Percentiles rank a stretch among this genome's conserved stretches.
phyloP scores from a whole-genome alignment of 345 rosid genomes.

The Lumnitzera racemosa region DNA sequence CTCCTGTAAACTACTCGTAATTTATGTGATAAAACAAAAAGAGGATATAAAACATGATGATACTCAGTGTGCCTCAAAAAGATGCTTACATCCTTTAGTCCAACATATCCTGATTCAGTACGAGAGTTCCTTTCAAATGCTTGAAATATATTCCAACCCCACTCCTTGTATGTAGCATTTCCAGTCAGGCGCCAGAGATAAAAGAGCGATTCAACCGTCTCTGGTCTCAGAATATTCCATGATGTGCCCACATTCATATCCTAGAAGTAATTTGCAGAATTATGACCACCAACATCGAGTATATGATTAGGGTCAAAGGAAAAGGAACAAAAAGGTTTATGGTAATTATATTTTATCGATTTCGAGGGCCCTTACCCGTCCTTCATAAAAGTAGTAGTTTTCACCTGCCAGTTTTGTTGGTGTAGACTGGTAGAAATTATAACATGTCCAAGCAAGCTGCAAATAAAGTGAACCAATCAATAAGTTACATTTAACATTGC shows the following conservation, averaged over 20 bases:
- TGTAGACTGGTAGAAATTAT: slow-evolving; percentile 89
- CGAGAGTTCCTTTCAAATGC: slow-evolving; percentile 95
- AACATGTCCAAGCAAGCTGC: slow-evolving; percentile 99
- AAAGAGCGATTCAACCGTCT: slow-evolving; percentile 90
- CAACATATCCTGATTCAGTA: slow-evolving; percentile 79
- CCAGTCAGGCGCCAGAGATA: slow-evolving; percentile 97
- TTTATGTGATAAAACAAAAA: no score
- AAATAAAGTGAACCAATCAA: slow-evolving; percentile 11
- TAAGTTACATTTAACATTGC: slow-evolving; percentile 40
- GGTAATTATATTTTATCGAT: not conserved
- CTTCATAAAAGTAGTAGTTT: slow-evolving; percentile 78
- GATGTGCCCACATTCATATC: slow-evolving; percentile 98
- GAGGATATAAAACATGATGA: no score
- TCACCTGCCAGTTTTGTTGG: slow-evolving; percentile 95
- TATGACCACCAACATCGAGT: no score
- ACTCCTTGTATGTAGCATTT: slow-evolving; percentile 84
- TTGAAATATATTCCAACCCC: slow-evolving; percentile 98
- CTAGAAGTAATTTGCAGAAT: slow-evolving; percentile 24
- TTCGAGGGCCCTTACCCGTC: slow-evolving; percentile 34
- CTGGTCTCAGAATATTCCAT: slow-evolving; percentile 94
- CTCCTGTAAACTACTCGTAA: no score
- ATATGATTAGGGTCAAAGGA: not conserved
- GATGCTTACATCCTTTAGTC: slow-evolving; percentile 82
- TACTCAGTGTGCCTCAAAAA: not conserved
- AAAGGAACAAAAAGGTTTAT: not conserved